Evolutionary conservation across 225 moss, liverwort and hornwort species (phyloP).

Genomic region (Straminergon stramineum): DNA sequence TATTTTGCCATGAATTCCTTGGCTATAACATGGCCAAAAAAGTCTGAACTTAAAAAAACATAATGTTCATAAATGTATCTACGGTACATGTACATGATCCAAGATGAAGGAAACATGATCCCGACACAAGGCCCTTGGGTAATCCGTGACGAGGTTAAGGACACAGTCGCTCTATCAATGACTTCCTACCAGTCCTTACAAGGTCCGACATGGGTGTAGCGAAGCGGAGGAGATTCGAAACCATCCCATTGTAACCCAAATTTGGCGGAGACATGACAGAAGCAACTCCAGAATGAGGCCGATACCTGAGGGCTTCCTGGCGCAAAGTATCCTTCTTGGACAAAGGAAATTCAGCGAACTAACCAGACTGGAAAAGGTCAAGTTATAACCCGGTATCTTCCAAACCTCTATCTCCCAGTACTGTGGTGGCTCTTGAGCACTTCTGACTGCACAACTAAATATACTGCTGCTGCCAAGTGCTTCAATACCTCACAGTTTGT

Average conservation of each 20-base stretch:
- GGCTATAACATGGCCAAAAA: background rate
- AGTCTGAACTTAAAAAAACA: background rate
- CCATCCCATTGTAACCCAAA: conserved; percentile 9
- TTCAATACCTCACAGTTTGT: conserved; percentile 19
- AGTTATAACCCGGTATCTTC: conserved; percentile 10
- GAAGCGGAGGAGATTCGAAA: conserved; percentile 13
- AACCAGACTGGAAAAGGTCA: conserved; percentile 13
- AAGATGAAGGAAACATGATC: conserved; percentile 28
- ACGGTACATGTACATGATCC: conserved; percentile 43
- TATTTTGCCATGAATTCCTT: background rate
- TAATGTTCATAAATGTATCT: conserved; percentile 39
- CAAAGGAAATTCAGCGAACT: background rate
- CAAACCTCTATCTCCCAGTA: conserved; percentile 19
- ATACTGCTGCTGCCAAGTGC: conserved; percentile 27
- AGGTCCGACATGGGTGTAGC: background rate
- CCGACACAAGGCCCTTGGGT: background rate
- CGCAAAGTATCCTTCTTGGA: conserved; percentile 8
- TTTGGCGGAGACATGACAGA: conserved; percentile 18
- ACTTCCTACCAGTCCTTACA: conserved; percentile 15
- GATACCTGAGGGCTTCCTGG: conserved; percentile 15
- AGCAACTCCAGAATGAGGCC: conserved; percentile 13
- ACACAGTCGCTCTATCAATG: conserved; percentile 6
- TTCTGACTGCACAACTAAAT: conserved; percentile 15
- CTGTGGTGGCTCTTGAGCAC: conserved; percentile 18
- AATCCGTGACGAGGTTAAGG: background rate